Evolutionary conservation across 2,329 filamentous ascomycete genomes (phyloP).

Genomic region (Raffaelea arxii): DNA sequence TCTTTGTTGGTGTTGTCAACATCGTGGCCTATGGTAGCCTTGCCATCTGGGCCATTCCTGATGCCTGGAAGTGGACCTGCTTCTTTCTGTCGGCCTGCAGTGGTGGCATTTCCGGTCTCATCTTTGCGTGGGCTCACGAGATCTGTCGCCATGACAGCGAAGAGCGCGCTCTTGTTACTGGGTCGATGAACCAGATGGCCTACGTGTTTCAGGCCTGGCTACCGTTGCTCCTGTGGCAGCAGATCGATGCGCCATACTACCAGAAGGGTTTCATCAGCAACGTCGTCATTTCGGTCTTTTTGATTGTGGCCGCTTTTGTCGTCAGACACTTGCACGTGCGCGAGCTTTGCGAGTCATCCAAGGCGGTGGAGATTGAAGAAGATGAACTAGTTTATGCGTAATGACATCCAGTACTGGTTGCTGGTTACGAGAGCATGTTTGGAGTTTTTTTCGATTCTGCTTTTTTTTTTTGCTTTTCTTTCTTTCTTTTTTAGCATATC

Average conservation of each 20-base stretch:
- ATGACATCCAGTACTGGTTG: too few species aligned
- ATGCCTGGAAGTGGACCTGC: conserved; percentile 53
- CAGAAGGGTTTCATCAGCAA: conserved; percentile 51
- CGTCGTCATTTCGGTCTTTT: conserved; percentile 32
- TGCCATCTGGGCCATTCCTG: conserved; percentile 33
- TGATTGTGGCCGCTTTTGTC: conserved; percentile 40
- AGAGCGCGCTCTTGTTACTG: conserved; percentile 56
- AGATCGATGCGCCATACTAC: conserved; percentile 51
- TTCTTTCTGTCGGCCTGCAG: conserved; percentile 47
- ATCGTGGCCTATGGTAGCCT: conserved; percentile 30
- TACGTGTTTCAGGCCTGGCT: conserved; percentile 63
- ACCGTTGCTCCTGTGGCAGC: conserved; percentile 56
- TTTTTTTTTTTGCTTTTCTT: too few species aligned
- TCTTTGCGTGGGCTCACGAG: conserved; percentile 39
- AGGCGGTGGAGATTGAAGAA: too few species aligned
- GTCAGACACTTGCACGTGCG: conserved; percentile 35
- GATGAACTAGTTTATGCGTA: too few species aligned
- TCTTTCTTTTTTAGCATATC: too few species aligned
- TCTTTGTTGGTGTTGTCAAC: conserved; percentile 40
- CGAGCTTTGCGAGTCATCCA: too few species aligned
- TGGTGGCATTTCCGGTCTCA: conserved; percentile 34
- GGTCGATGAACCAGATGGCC: conserved; percentile 58
- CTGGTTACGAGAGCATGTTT: too few species aligned
- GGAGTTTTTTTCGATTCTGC: too few species aligned
- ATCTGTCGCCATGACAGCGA: conserved; percentile 46